Percentiles rank a stretch among this genome's conserved stretches.
These are phyloP conservation scores for Gautieria morchelliformis DNA, from an alignment of 768 basidiomycete species.

Conservation along the genomic window DNA sequence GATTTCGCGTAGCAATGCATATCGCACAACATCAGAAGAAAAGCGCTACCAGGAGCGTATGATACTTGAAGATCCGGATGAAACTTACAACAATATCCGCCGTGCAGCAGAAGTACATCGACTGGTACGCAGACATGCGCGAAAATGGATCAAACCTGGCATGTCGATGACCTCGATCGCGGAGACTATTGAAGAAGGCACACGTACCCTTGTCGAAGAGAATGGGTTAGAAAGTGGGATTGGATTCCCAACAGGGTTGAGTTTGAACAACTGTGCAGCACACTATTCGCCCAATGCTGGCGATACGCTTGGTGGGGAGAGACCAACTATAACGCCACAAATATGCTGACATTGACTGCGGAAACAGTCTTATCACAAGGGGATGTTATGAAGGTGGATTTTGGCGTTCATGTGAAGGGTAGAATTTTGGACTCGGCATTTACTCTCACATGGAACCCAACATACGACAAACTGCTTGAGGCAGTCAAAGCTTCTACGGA, in stretches of 20 bases:
- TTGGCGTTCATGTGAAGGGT: conserved; percentile 97
- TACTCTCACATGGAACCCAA: conserved; percentile 81
- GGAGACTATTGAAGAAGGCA: conserved; percentile 86
- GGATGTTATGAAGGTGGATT: conserved; percentile 93
- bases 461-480: conserved; percentile 80
- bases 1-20: conserved; percentile 56
- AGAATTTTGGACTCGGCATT: conserved; percentile 94
- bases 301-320: conserved; percentile 56
- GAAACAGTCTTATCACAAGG: conserved; percentile 62
- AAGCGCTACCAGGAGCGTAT: conserved; percentile 74
- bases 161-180: conserved; percentile 93
- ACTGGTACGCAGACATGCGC: conserved; percentile 76
- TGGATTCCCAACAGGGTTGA: conserved; percentile 95
- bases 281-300: conserved; percentile 96
- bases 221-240: conserved; percentile 77
- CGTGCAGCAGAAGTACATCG: conserved; percentile 94
- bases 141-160: conserved; percentile 79
- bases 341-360: background rate
- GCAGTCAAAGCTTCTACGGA: conserved; percentile 94
- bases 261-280: conserved; percentile 89
- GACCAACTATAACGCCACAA: conserved; percentile 17
- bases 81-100: conserved; percentile 83
- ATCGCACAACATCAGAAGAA: conserved; percentile 86
- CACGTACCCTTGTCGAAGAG: conserved; percentile 86
- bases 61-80: conserved; percentile 68